Base-by-base conservation (phyloP, 768 basidiomycete species). In the Pleurotus djamor region DNA sequence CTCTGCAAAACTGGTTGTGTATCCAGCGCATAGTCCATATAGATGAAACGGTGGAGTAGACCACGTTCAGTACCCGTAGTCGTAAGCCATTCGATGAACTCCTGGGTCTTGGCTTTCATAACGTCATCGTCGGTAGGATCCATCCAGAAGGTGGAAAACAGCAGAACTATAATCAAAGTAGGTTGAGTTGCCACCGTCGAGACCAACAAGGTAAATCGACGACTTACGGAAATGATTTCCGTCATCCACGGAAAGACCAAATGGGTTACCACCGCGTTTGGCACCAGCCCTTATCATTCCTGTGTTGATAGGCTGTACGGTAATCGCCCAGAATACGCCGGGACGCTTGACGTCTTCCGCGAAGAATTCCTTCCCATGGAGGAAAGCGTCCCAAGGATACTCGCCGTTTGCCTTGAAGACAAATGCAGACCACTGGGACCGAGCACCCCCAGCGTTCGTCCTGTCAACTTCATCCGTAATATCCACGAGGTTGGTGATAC, bases 161-260 rank as follows among this genome's bases (percentile, higher is more conserved):
- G 16, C 21, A 61, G 41, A 9, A 60, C 57, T 58, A 34, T 2
- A 4, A 13, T 38, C 8, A 28, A 28, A 28, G 13, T 12, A 3
- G 34, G 37, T 55, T 44, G 34, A 16, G 8, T 16, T 4, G 28
- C 0, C 41, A 41, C n/a, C 7, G 32, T 13, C 28, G 37, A 14
- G 21, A 44, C 13, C 16, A 28, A 28, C 2, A 28, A 28, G 28
- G 34, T 21, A 14, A 44, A 55, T 12, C 36, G 32, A 14, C 28
- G 32, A 61, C 60, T 48, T 51, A 61, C 63, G 52, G 52, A 59
- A 55, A 32, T 49, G 58, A 59, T 61, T 58, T 3, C 60, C 58
- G 35, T 61, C 63, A 10, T 59, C 58, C 7, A 36, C 54, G 28
- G 52, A 38, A 48, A 61, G 38, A 4, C 60, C 60, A n/a, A 59